Conservation (phyloP, 2,329 filamentous ascomycete species). For the Colletotrichum aenigma region DNA sequence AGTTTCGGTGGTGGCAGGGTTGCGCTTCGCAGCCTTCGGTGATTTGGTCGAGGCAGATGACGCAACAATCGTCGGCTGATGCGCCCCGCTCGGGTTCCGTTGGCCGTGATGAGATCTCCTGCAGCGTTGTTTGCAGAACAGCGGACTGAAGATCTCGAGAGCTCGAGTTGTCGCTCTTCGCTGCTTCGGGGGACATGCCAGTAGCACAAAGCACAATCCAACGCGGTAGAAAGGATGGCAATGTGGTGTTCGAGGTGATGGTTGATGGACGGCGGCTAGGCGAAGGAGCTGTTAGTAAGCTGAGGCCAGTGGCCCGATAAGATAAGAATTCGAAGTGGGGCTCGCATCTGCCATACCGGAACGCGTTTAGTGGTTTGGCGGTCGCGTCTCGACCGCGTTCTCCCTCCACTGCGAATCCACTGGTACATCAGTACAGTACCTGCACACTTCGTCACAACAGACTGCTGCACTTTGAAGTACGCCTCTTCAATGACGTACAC, state of each 20-base stretch:
- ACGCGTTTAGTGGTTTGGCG: conserved; percentile 15
- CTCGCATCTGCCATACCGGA: neutral
- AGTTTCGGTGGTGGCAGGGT: conserved; percentile 81
- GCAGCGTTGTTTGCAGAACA: conserved; percentile 49
- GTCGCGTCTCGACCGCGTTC: conserved; percentile 13
- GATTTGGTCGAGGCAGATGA: conserved; percentile 84
- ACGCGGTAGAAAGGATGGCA: neutral
- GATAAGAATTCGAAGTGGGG: neutral
- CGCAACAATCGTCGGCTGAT: conserved; percentile 60
- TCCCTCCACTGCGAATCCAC: neutral
- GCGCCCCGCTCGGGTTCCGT: conserved; percentile 9
- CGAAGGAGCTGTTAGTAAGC: neutral
- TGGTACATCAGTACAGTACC: neutral
- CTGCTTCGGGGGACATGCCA: conserved; percentile 14
- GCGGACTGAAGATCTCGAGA: conserved; percentile 41
- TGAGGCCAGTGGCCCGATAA: neutral
- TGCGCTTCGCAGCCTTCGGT: conserved; percentile 72
- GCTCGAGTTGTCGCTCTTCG: conserved; percentile 13
- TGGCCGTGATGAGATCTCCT: conserved; percentile 37
- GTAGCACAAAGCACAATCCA: neutral
- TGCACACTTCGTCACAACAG: neutral
- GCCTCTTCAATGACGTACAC: conserved; percentile 7
- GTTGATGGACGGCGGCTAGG: neutral
- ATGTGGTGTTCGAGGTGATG: neutral
- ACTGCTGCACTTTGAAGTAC: neutral